Percentiles rank a stretch among this genome's conserved stretches.
These are phyloP conservation scores for Trichoderma breve DNA, from an alignment of 2,329 filamentous ascomycete genomes.

Conservation along the genomic window DNA sequence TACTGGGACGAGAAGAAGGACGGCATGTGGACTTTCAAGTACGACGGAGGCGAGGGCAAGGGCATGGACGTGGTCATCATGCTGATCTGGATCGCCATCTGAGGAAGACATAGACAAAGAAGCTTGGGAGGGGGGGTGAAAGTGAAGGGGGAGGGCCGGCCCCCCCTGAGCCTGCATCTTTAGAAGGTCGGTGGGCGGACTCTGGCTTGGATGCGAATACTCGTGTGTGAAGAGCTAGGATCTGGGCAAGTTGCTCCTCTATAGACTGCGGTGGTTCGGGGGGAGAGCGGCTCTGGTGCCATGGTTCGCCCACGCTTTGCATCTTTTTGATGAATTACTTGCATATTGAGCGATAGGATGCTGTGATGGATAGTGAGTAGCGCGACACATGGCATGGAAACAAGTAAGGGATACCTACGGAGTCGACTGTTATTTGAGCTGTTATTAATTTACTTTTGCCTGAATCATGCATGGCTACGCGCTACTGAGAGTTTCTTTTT, in stretches of 20 bases:
- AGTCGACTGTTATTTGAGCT: constrained; percentile 11
- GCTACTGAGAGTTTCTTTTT: background rate
- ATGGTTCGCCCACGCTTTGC: background rate
- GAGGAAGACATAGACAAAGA: constrained; percentile 23
- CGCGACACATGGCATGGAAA: constrained; percentile 8
- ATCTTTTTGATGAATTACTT: constrained; percentile 14
- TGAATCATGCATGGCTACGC: background rate
- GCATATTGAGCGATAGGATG: background rate
- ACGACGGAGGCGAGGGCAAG: constrained; percentile 65
- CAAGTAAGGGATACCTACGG: constrained; percentile 8
- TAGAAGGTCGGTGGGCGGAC: background rate
- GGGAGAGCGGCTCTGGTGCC: background rate
- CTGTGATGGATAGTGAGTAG: background rate
- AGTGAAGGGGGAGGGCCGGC: background rate
- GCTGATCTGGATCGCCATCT: constrained; percentile 76
- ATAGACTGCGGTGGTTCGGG: constrained; percentile 18
- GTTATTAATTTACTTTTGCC: background rate
- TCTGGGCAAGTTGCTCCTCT: background rate
- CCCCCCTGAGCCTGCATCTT: background rate
- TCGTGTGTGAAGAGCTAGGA: background rate
- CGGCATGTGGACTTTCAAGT: constrained; percentile 88
- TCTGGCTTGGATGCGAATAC: background rate
- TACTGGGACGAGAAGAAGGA: constrained; percentile 92
- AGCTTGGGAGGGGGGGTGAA: background rate
- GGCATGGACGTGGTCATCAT: constrained; percentile 69